phyloP scores from a whole-genome alignment of 148 eudicot species.

The Rhododendron williamsianum region DNA sequence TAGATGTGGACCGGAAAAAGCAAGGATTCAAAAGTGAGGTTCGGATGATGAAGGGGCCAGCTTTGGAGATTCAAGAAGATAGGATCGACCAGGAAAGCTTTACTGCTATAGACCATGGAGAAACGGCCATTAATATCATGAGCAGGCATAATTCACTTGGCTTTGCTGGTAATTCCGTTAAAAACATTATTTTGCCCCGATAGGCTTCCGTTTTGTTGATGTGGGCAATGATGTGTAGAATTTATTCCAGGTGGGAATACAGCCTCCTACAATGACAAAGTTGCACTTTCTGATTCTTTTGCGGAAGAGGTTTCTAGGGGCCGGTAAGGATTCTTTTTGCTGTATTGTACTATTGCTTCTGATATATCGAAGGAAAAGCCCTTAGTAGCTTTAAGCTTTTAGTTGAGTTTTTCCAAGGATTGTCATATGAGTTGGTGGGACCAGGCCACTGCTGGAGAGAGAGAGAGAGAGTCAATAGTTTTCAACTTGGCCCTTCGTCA shows the following conservation, averaged over 20 bases:
- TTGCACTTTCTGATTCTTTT: conserved; percentile 35
- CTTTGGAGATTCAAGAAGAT: conserved; percentile 37
- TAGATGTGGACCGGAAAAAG: conserved; percentile 33
- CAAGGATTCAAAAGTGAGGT: conserved; percentile 28
- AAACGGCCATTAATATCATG: conserved; percentile 32
- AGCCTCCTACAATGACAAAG: conserved; percentile 40
- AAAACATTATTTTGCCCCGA: neutral
- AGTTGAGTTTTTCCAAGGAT: neutral
- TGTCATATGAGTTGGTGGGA: neutral
- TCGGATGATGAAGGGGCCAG: conserved; percentile 32
- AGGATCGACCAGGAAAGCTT: conserved; percentile 38
- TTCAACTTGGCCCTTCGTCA: neutral
- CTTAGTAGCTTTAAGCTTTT: neutral
- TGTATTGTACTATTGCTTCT: neutral
- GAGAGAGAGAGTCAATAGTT: neutral
- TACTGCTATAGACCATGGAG: conserved; percentile 33
- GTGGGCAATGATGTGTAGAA: conserved; percentile 6
- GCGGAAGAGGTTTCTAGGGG: conserved; percentile 39
- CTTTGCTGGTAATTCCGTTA: conserved; percentile 45
- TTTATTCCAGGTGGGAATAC: conserved; percentile 44
- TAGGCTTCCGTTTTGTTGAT: conserved; percentile 6
- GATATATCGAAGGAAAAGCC: neutral
- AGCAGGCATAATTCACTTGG: conserved; percentile 47
- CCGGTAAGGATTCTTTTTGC: conserved; percentile 24
- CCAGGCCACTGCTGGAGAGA: neutral